Percentiles rank a stretch among this genome's conserved stretches.
Evolutionary conservation across 306 rosid genomes (phyloP).

Genomic region (Prinsepia uniflora): DNA sequence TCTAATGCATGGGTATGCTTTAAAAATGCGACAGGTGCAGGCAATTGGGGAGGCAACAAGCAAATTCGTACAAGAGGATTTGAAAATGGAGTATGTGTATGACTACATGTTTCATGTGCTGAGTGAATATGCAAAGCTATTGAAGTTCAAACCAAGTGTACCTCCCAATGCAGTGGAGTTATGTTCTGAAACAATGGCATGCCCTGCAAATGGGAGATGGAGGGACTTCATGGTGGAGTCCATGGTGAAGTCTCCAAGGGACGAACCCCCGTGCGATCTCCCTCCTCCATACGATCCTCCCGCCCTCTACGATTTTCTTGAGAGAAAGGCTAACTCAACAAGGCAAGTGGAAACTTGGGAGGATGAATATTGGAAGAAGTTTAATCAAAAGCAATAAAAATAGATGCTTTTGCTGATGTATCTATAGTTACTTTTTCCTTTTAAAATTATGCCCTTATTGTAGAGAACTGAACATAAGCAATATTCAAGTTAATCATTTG

Average conservation of each 20-base stretch:
- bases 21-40: too few relatives aligned
- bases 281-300: conserved; percentile 50
- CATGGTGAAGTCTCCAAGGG: conserved; percentile 51
- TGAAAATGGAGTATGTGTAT: too few relatives aligned
- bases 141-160: conserved; percentile 45
- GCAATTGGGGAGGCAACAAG: too few relatives aligned
- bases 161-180: conserved; percentile 54
- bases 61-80: too few relatives aligned
- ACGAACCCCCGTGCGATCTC: conserved; percentile 49
- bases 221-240: conserved; percentile 61
- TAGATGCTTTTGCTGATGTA: conserved; percentile 4
- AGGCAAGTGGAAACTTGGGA: conserved; percentile 65
- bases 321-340: conserved; percentile 33
- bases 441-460: not conserved
- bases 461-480: not conserved
- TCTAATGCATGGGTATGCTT: too few relatives aligned
- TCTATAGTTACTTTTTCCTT: not conserved
- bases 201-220: conserved; percentile 31
- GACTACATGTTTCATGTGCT: conserved; percentile 79
- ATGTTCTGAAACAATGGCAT: conserved; percentile 49
- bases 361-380: conserved; percentile 36
- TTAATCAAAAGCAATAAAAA: conserved; percentile 19
- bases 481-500: not conserved
- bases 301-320: conserved; percentile 17
- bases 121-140: conserved; percentile 60